A percentile compares a stretch with the other conserved stretches of the same genome.
Evolutionary conservation across 2,329 filamentous ascomycete genomes (phyloP).

Genomic region (Dactylellina cionopaga): DNA sequence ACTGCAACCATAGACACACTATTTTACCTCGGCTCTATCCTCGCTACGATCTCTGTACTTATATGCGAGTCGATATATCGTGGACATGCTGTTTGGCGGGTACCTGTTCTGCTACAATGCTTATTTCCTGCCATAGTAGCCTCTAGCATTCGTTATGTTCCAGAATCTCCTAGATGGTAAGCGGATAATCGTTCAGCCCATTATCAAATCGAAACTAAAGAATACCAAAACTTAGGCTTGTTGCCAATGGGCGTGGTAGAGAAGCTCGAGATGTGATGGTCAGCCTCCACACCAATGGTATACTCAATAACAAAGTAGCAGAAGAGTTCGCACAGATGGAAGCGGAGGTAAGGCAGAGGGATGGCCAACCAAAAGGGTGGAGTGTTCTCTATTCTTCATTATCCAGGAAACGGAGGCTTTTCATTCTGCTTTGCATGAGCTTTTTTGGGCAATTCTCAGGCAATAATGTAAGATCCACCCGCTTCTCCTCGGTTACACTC

Average conservation of each 20-base stretch:
- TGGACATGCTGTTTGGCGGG: conserved; percentile 66
- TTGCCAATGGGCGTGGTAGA: conserved; percentile 25
- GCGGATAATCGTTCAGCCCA: no score
- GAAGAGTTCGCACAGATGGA: conserved; percentile 48
- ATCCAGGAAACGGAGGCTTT: conserved; percentile 59
- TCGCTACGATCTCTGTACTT: conserved; percentile 63
- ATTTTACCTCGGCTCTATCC: conserved; percentile 64
- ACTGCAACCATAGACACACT: conserved; percentile 59
- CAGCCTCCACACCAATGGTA: conserved; percentile 69
- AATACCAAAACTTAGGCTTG: conserved; percentile 36
- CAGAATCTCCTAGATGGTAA: conserved; percentile 72
- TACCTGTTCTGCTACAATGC: conserved; percentile 69
- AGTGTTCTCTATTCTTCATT: conserved; percentile 57
- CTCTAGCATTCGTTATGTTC: conserved; percentile 66
- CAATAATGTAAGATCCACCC: conserved; percentile 62
- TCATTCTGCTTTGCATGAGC: conserved; percentile 66
- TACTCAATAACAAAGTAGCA: conserved; percentile 24
- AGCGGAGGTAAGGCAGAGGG: conserved; percentile 26
- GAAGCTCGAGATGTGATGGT: conserved; percentile 68
- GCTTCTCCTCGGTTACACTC: conserved; percentile 45
- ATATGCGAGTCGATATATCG: conserved; percentile 63
- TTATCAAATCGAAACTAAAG: no score
- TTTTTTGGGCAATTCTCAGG: conserved; percentile 67
- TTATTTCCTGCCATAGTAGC: conserved; percentile 64
- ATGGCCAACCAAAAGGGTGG: conserved; percentile 26